A percentile compares a stretch with the other conserved stretches of the same genome.
Conservation (phyloP, 768 basidiomycete species). For the Strobilomyces confusus region DNA sequence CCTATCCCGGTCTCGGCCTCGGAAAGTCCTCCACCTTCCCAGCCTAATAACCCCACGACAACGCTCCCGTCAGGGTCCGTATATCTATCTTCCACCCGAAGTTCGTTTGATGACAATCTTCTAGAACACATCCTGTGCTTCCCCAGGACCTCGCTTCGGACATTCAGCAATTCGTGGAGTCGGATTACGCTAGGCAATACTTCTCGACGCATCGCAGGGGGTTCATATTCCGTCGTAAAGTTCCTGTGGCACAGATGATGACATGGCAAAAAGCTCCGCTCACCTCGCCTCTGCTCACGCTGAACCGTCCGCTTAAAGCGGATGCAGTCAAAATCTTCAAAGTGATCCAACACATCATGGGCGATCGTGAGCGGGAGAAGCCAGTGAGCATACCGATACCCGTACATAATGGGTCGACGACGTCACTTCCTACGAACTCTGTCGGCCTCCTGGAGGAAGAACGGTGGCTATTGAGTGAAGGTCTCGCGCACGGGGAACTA, state of each 20-base stretch:
- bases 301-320: slow-evolving; percentile 61
- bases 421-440: slow-evolving; percentile 39
- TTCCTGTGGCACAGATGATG: slow-evolving; percentile 87
- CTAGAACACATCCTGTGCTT: slow-evolving; percentile 70
- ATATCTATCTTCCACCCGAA: not conserved
- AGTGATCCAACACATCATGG: slow-evolving; percentile 90
- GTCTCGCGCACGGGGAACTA: slow-evolving; percentile 75
- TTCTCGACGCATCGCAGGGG: slow-evolving; percentile 90
- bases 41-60: slow-evolving; percentile 30
- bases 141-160: slow-evolving; percentile 79
- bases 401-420: slow-evolving; percentile 39
- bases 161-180: slow-evolving; percentile 83
- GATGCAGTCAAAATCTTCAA: slow-evolving; percentile 86
- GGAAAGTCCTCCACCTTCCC: slow-evolving; percentile 20
- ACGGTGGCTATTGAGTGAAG: slow-evolving; percentile 79
- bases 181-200: slow-evolving; percentile 81
- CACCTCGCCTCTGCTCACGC: slow-evolving; percentile 66
- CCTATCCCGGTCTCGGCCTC: slow-evolving; percentile 58
- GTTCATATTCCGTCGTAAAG: slow-evolving; percentile 75
- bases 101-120: slow-evolving; percentile 13
- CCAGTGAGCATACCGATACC: slow-evolving; percentile 52
- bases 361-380: slow-evolving; percentile 77
- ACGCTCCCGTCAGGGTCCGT: slow-evolving; percentile 67
- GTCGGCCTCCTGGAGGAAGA: slow-evolving; percentile 72
- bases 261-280: slow-evolving; percentile 84